Evolutionary conservation across 306 rosid species (phyloP).

Genomic region (Fagus crenata): DNA sequence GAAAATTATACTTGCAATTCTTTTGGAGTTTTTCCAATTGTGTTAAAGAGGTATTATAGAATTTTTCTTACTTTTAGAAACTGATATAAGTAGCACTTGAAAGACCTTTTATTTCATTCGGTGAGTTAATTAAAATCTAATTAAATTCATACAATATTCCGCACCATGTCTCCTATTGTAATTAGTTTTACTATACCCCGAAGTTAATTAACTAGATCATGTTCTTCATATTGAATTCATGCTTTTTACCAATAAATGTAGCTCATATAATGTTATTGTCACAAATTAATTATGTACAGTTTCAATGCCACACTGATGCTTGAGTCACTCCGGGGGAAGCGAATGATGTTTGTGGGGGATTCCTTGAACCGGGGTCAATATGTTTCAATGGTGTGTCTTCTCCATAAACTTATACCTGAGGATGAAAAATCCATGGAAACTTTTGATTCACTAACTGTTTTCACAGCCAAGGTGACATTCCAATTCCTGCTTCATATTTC

Average conservation of each 20-base stretch:
- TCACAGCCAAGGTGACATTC: slow-evolving; percentile 70
- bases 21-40: no score
- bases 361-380: slow-evolving; percentile 91
- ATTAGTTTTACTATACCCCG: no score
- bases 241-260: no score
- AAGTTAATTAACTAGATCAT: no score
- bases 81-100: background rate
- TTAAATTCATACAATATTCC: no score
- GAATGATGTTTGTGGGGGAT: slow-evolving; percentile 96
- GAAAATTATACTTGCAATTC: no score
- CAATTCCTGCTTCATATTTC: background rate
- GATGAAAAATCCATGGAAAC: slow-evolving; percentile 89
- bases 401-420: slow-evolving; percentile 69
- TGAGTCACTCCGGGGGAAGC: slow-evolving; percentile 80
- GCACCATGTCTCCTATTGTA: no score
- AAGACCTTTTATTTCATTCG: no score
- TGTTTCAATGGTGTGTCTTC: slow-evolving; percentile 86
- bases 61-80: background rate
- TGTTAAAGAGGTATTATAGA: background rate
- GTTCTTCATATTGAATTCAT: no score
- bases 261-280: background rate
- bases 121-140: no score
- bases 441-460: slow-evolving; percentile 80
- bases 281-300: slow-evolving; percentile 33
- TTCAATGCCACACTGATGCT: slow-evolving; percentile 85